Conservation (phyloP, 2,329 filamentous ascomycete genomes). For the Penicillium oxalicum region DNA sequence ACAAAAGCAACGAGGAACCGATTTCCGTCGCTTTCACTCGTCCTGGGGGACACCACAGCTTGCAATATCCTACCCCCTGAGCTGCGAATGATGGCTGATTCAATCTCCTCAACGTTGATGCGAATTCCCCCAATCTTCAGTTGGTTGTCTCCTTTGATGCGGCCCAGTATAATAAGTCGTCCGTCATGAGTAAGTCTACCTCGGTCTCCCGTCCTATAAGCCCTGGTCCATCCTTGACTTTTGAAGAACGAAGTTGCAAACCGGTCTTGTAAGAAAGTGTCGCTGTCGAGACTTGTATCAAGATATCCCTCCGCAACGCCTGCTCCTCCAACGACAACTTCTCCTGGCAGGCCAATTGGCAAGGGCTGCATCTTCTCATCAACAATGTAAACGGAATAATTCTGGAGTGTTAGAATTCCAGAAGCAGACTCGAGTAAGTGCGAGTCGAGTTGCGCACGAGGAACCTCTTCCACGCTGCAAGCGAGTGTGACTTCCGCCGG, state of each 20-base stretch:
- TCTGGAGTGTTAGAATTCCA: constrained; percentile 27
- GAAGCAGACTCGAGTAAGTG: background rate
- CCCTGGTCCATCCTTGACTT: constrained; percentile 7
- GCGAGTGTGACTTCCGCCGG: constrained; percentile 24
- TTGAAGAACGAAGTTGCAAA: constrained; percentile 11
- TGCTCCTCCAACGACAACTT: constrained; percentile 37
- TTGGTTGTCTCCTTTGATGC: constrained; percentile 27
- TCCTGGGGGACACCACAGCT: constrained; percentile 9
- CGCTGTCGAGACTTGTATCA: constrained; percentile 1
- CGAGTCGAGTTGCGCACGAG: constrained; percentile 10
- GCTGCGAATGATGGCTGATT: constrained; percentile 23
- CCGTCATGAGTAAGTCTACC: constrained; percentile 19
- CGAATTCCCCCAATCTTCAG: constrained; percentile 30
- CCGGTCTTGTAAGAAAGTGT: constrained; percentile 9
- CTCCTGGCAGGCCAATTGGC: constrained; percentile 39
- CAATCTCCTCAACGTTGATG: constrained; percentile 47
- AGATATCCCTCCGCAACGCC: constrained; percentile 17
- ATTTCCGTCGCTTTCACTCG: background rate
- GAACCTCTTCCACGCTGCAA: constrained; percentile 13
- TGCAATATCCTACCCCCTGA: constrained; percentile 15
- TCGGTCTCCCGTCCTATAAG: constrained; percentile 13
- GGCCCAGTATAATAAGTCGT: constrained; percentile 22
- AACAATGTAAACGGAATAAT: constrained; percentile 39
- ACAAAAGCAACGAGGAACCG: constrained; percentile 14
- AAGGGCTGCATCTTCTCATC: constrained; percentile 36